Percentiles rank a stretch among this genome's conserved stretches.
Evolutionary conservation across 768 basidiomycete genomes (phyloP).

Genomic region (Porphyrellus cyaneotinctus): DNA sequence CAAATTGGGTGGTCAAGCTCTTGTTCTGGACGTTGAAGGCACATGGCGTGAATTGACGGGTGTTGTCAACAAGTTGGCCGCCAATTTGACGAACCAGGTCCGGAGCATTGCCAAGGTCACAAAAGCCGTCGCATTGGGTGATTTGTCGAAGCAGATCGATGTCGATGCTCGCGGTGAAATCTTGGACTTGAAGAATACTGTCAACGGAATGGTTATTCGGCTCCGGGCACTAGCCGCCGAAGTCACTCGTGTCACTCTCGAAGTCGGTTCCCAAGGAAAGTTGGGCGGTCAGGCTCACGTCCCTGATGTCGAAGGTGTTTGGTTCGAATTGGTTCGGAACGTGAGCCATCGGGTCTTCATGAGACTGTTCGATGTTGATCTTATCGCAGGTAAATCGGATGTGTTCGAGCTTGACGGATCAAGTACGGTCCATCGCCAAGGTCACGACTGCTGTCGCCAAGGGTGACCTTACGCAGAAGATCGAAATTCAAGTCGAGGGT

Average conservation of each 20-base stretch:
- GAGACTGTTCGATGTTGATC: constrained; percentile 7
- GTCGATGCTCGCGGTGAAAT: constrained; percentile 92
- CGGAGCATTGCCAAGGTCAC: constrained; percentile 59
- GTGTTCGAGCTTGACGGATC: constrained; percentile 76
- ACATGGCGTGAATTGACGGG: constrained; percentile 85
- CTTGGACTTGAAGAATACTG: constrained; percentile 66
- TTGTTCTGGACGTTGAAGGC: constrained; percentile 84
- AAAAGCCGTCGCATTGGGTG: constrained; percentile 80
- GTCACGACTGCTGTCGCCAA: constrained; percentile 89
- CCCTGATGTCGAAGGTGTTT: constrained; percentile 89
- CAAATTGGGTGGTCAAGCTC: constrained; percentile 82
- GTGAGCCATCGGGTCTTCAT: constrained; percentile 34
- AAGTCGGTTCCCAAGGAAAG: constrained; percentile 87
- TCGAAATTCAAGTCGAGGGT: constrained; percentile 83
- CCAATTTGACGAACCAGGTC: constrained; percentile 64
- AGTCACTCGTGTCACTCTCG: constrained; percentile 78
- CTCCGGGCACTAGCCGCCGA: constrained; percentile 70
- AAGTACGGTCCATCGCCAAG: constrained; percentile 78
- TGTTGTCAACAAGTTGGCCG: constrained; percentile 77
- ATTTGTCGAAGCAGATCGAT: constrained; percentile 86
- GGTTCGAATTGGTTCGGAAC: constrained; percentile 77
- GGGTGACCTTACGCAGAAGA: constrained; percentile 89
- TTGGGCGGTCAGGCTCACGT: constrained; percentile 86
- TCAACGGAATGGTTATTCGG: constrained; percentile 49
- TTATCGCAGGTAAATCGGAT: constrained; percentile 62